Base-by-base conservation (phyloP, 2,329 filamentous ascomycete species). In the Epichloe glyceriae region DNA sequence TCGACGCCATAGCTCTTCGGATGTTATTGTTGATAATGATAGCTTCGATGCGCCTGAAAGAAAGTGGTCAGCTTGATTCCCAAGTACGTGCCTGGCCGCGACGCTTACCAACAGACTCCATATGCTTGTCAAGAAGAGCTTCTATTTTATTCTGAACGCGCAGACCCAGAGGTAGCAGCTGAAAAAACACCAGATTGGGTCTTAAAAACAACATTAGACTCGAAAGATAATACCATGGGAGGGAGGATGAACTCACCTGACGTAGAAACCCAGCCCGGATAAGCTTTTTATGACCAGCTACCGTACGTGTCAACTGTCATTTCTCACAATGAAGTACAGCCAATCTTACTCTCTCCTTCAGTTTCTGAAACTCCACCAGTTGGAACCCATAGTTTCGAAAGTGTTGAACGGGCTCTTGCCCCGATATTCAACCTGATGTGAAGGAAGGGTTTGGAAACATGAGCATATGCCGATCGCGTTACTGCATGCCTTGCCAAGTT, bases 141-240 rank as follows among this genome's bases (percentile, higher is more conserved):
- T 96, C 89, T 33, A 97, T 72, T 66, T 97, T 98, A 48, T 88
- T 79, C 61, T 95, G 89, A 0, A 97, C 88, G 30, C 88, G 79
- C 33, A 88, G 74, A 0, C 93, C 93, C 0, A 98, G 70, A 0
- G 93, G 93, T 1, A 98, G 75, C 62, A 95, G 76, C 61, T 98
- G 93, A 60, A 96, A 96, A 98, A 37, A 97, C 81, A 30, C 93
- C 93, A 7, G 90, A 81, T 63, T 95, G 86, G 19, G 88, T 83
- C 81, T 89, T 47, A 11, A 26, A n/a, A 34, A 19, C 15, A 2
- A n/a, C 6, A 15, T 50, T 14, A 51, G 26, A 20, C 49, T 19
- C 3, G 4, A 44, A 54, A 46, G 52, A 44, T 26, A 20, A 51
- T 22, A 54, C 33, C 26, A 17, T 35, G 15, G 19, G 8, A 19